Evolutionary conservation across 169 alveolate genomes (phyloP).

Genomic region (Eimeria brunetti): DNA sequence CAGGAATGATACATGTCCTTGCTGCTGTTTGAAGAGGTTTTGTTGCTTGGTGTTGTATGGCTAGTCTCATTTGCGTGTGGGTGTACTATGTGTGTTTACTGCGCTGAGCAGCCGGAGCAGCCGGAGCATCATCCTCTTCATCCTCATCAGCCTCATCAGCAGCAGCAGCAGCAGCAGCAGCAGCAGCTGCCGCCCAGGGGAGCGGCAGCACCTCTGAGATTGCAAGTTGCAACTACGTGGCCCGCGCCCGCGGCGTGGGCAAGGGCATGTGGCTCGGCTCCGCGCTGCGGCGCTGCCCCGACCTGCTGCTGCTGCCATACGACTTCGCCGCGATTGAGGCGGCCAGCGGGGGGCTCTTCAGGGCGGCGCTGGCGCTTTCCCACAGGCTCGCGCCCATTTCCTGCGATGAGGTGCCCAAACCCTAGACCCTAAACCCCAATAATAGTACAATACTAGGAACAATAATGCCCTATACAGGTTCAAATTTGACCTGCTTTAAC

Average conservation of each 20-base stretch:
- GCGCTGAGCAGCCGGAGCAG: neutral
- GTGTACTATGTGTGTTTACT: neutral
- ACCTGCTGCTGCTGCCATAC: slow-evolving; percentile 61
- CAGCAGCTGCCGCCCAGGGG: neutral
- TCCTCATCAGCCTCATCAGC: neutral
- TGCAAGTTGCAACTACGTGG: slow-evolving; percentile 77
- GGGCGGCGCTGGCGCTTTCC: neutral
- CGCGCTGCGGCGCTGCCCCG: slow-evolving; percentile 71
- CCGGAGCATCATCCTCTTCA: neutral
- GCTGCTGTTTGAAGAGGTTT: neutral
- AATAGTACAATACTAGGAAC: too few species aligned
- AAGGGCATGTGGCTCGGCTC: slow-evolving; percentile 79
- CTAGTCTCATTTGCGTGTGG: neutral
- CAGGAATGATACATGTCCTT: neutral
- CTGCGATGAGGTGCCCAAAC: slow-evolving; percentile 69
- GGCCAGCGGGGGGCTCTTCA: slow-evolving; percentile 55
- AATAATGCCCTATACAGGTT: too few species aligned
- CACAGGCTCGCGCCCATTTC: slow-evolving; percentile 58
- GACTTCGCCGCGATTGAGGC: slow-evolving; percentile 71
- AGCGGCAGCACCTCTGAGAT: slow-evolving; percentile 62
- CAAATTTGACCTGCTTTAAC: too few species aligned
- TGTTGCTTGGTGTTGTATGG: neutral
- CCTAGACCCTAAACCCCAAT: neutral
- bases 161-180: slow-evolving; percentile 21
- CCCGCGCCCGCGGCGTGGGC: slow-evolving; percentile 46